These are phyloP conservation scores for Tilletia indica DNA, from an alignment of 1,284 basidiomycete genomes.

Conservation along the genomic window DNA sequence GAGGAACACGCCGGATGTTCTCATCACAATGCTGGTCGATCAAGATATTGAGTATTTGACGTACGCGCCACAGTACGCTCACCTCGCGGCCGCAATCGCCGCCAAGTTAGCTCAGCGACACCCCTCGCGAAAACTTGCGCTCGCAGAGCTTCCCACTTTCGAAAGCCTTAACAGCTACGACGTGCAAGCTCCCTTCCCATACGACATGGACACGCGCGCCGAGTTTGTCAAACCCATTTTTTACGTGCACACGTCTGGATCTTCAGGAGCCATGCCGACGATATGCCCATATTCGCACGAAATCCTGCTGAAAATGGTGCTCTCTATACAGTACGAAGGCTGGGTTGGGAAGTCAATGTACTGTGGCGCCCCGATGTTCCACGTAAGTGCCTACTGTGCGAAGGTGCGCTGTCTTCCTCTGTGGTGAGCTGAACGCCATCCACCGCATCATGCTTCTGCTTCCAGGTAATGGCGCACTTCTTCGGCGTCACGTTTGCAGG, in stretches of 20 bases:
- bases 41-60: not conserved
- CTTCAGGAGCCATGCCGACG: not conserved
- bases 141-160: too few relatives aligned
- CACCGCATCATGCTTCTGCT: not conserved
- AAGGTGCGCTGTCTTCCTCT: not conserved
- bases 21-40: not conserved
- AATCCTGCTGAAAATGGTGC: not conserved
- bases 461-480: not conserved
- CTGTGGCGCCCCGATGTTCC: not conserved
- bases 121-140: not conserved
- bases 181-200: not conserved
- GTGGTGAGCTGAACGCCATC: not conserved
- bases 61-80: not conserved
- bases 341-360: not conserved
- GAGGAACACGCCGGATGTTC: not conserved
- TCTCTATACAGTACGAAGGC: not conserved
- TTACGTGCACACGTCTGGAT: constrained; percentile 4
- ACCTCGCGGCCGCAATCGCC: not conserved
- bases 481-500: not conserved
- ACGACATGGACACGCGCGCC: not conserved
- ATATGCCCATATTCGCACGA: constrained; percentile 3
- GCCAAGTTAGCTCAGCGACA: not conserved
- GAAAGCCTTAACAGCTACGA: too few relatives aligned
- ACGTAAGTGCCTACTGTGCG: not conserved
- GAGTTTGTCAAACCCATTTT: not conserved